phyloP scores from a whole-genome alignment of 148 eudicot genomes.

The Drosera capensis region DNA sequence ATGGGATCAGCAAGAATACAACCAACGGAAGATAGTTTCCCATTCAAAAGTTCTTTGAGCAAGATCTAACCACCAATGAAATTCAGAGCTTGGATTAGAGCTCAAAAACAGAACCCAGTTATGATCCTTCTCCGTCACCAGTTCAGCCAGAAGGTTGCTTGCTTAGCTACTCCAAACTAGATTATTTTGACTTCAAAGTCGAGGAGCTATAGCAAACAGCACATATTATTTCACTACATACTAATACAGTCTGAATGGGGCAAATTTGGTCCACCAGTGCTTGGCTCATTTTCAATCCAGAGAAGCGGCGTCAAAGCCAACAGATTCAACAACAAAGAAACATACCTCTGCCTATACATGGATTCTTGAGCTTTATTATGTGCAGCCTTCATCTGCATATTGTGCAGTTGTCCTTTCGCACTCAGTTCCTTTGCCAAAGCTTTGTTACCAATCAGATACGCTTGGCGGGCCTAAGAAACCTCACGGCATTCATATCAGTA shows the following conservation, averaged over 20 bases:
- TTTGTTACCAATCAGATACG: constrained; percentile 75
- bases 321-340: not conserved
- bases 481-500: not conserved
- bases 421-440: constrained; percentile 90
- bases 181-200: too few relatives aligned
- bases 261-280: too few relatives aligned
- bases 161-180: too few relatives aligned
- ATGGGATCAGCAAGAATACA: too few relatives aligned
- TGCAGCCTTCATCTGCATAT: constrained; percentile 94
- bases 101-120: too few relatives aligned
- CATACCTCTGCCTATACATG: constrained; percentile 73
- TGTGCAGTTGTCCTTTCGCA: constrained; percentile 79
- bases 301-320: not conserved
- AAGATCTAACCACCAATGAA: too few relatives aligned
- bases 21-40: too few relatives aligned
- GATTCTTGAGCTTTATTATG: constrained; percentile 91
- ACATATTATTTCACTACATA: not conserved
- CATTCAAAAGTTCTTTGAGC: too few relatives aligned
- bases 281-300: not conserved
- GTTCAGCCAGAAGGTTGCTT: too few relatives aligned
- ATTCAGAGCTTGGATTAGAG: too few relatives aligned
- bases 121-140: too few relatives aligned
- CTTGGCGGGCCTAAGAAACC: constrained; percentile 71
- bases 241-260: not conserved
- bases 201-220: too few relatives aligned